A percentile compares a stretch with the other conserved stretches of the same genome.
These are phyloP conservation scores for Vaccinium corymbosum DNA, from an alignment of 148 eudicot genomes.

Conservation along the genomic window DNA sequence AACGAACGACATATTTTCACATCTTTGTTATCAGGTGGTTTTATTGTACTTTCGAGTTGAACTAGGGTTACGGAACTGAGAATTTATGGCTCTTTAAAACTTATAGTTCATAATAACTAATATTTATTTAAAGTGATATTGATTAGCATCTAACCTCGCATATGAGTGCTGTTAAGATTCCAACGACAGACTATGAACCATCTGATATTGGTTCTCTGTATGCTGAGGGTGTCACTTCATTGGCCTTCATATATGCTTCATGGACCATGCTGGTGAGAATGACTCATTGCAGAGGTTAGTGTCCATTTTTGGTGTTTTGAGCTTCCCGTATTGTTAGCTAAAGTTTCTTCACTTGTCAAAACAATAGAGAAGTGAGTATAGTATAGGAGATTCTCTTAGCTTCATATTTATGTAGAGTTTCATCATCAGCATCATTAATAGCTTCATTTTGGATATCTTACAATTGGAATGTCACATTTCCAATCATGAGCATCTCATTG, in stretches of 20 bases:
- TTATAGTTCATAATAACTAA: background rate
- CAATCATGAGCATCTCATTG: too few relatives aligned
- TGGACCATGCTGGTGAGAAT: background rate
- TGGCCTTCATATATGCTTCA: background rate
- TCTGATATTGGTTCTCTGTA: background rate
- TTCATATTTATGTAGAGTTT: too few relatives aligned
- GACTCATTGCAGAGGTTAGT: slow-evolving; percentile 2
- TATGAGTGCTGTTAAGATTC: background rate
- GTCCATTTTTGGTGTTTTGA: background rate
- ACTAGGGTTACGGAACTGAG: background rate
- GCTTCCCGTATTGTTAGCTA: background rate
- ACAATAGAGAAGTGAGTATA: too few relatives aligned
- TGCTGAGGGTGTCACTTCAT: background rate
- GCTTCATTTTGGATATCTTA: too few relatives aligned
- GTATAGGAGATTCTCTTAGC: too few relatives aligned
- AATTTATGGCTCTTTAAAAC: background rate
- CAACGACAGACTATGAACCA: background rate
- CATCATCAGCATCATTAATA: too few relatives aligned
- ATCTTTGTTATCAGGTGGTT: background rate
- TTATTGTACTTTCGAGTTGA: background rate
- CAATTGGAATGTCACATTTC: too few relatives aligned
- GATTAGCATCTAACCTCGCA: background rate
- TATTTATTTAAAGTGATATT: background rate
- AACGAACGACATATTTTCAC: background rate
- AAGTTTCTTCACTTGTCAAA: too few relatives aligned